Percentiles rank a stretch among this genome's conserved stretches.
phyloP scores from a whole-genome alignment of 2,329 filamentous ascomycete species.

The Xylaria sp. region DNA sequence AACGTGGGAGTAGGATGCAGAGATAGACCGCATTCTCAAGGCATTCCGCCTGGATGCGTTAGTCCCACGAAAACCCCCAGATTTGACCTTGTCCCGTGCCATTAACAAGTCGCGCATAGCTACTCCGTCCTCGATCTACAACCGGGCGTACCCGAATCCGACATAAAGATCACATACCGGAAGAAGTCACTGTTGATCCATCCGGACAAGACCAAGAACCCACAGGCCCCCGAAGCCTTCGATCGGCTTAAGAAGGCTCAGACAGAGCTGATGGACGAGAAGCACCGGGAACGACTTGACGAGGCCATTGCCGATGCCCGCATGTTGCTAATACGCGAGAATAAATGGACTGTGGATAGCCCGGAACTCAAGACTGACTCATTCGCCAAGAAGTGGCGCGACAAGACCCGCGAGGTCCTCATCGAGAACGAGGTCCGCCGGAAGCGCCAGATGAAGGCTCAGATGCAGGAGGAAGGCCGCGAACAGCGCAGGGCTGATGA shows the following conservation, averaged over 20 bases:
- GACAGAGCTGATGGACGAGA: constrained; percentile 89
- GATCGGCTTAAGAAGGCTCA: constrained; percentile 96
- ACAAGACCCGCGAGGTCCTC: constrained; percentile 87
- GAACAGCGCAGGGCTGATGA: constrained; percentile 86
- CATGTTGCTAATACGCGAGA: constrained; percentile 90
- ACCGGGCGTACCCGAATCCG: constrained; percentile 91
- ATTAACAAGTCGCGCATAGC: constrained; percentile 46
- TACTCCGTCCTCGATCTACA: constrained; percentile 96
- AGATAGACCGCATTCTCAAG: constrained; percentile 92
- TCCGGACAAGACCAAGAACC: constrained; percentile 95
- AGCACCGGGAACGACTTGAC: constrained; percentile 83
- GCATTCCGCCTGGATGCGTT: constrained; percentile 78
- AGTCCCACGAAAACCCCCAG: constrained; percentile 31
- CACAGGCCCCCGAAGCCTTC: constrained; percentile 90
- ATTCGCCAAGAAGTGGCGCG: constrained; percentile 84
- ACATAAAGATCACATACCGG: constrained; percentile 94
- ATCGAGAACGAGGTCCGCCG: constrained; percentile 90
- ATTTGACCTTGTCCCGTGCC: neutral
- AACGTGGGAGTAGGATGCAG: constrained; percentile 73
- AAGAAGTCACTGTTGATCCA: constrained; percentile 99
- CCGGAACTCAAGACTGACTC: constrained; percentile 83
- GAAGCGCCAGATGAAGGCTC: constrained; percentile 84
- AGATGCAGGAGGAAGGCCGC: constrained; percentile 95
- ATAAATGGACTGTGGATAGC: constrained; percentile 89
- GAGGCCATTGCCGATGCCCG: constrained; percentile 96